Evolutionary conservation across 148 eudicot genomes (phyloP).

Genomic region (Vaccinium vitisidaea): DNA sequence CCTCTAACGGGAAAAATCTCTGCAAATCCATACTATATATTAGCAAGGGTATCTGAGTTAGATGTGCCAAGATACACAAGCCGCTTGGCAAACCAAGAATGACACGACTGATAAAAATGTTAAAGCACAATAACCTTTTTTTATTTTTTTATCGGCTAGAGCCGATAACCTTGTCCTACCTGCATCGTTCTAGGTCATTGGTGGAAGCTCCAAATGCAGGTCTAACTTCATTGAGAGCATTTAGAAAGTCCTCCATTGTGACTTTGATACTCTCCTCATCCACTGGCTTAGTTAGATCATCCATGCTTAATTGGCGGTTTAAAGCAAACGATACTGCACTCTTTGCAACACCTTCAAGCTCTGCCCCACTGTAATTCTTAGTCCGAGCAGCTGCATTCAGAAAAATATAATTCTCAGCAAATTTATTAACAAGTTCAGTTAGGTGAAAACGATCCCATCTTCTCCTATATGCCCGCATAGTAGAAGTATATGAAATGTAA

Average conservation of each 20-base stretch:
- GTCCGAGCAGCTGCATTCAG: slow-evolving; percentile 73
- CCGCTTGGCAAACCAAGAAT: not conserved
- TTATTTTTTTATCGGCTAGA: no score
- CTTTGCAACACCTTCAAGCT: slow-evolving; percentile 99
- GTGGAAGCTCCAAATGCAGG: slow-evolving; percentile 99
- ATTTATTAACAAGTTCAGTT: not conserved
- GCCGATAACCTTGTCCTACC: slow-evolving; percentile 36
- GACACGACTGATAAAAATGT: not conserved
- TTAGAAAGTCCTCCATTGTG: slow-evolving; percentile 87
- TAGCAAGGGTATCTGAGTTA: not conserved
- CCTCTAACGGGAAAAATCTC: not conserved
- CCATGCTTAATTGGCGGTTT: slow-evolving; percentile 83
- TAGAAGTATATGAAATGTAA: not conserved
- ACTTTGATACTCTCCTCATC: slow-evolving; percentile 95
- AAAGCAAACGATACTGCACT: slow-evolving; percentile 99
- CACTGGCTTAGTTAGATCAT: slow-evolving; percentile 86
- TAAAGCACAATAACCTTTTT: not conserved
- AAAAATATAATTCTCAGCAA: not conserved
- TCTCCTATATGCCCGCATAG: slow-evolving; percentile 2
- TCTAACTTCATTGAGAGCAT: slow-evolving; percentile 77
- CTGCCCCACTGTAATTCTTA: slow-evolving; percentile 98
- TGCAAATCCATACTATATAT: not conserved
- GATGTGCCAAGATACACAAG: not conserved
- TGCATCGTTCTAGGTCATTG: slow-evolving; percentile 92
- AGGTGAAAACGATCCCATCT: not conserved